Conservation (phyloP, 2,329 filamentous ascomycete genomes). For the Cordyceps pruinosa region DNA sequence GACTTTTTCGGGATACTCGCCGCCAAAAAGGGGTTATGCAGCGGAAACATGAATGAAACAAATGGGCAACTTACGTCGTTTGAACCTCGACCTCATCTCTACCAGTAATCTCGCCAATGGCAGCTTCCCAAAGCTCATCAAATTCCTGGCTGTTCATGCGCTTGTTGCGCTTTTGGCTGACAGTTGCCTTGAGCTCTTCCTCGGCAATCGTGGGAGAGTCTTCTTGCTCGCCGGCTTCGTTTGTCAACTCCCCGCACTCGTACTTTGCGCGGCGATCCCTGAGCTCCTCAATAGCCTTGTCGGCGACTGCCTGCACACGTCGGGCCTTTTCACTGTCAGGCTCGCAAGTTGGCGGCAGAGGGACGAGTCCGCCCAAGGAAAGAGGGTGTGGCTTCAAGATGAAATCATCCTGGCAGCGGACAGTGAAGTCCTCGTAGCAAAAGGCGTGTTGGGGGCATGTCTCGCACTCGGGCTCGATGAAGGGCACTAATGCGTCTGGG, state of each 20-base stretch:
- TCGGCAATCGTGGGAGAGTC: slow-evolving; percentile 56
- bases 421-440: slow-evolving; percentile 72
- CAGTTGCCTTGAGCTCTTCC: slow-evolving; percentile 67
- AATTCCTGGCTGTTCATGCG: slow-evolving; percentile 84
- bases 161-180: slow-evolving; percentile 70
- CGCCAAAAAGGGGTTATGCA: slow-evolving; percentile 9
- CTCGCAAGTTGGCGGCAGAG: slow-evolving; percentile 85
- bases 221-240: slow-evolving; percentile 53
- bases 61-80: slow-evolving; percentile 41
- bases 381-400: slow-evolving; percentile 79
- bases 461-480: slow-evolving; percentile 78
- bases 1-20: slow-evolving; percentile 7
- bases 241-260: slow-evolving; percentile 72
- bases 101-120: slow-evolving; percentile 62
- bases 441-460: slow-evolving; percentile 84
- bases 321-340: slow-evolving; percentile 89
- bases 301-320: slow-evolving; percentile 77
- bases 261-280: slow-evolving; percentile 79
- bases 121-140: slow-evolving; percentile 75
- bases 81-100: slow-evolving; percentile 53
- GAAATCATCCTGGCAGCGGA: slow-evolving; percentile 80
- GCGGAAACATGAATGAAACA: slow-evolving; percentile 18
- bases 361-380: slow-evolving; percentile 70
- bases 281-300: slow-evolving; percentile 80
- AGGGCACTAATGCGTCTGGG: slow-evolving; percentile 63